phyloP scores from a whole-genome alignment of 306 rosid genomes.

The Albizia julibrissin region DNA sequence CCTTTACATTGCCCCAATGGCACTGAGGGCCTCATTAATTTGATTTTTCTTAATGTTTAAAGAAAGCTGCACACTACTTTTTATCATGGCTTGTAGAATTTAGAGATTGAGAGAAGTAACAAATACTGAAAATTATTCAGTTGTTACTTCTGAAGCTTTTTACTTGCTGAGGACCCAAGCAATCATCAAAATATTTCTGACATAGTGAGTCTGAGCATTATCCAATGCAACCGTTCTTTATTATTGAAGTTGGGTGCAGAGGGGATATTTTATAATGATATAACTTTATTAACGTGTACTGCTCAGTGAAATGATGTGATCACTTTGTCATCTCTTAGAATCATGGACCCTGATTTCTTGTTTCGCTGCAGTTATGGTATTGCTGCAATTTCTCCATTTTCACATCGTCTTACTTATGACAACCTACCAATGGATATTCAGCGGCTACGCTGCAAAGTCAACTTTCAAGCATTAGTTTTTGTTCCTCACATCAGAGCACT shows the following conservation, averaged over 20 bases:
- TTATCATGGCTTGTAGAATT: background rate
- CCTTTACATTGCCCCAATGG: background rate
- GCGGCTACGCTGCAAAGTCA: constrained; percentile 88
- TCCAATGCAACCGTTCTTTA: constrained; percentile 3
- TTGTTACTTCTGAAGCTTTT: constrained; percentile 7
- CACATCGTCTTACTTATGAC: constrained; percentile 92
- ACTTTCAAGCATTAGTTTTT: constrained; percentile 85
- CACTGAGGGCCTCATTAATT: background rate
- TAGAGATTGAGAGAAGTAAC: background rate
- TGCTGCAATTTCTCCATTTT: constrained; percentile 96
- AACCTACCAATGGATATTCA: constrained; percentile 90
- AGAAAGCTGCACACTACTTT: background rate
- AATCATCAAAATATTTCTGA: background rate
- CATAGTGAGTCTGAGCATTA: background rate
- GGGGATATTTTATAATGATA: constrained; percentile 10
- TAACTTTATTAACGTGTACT: constrained; percentile 1
- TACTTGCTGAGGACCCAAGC: background rate
- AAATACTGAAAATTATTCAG: background rate
- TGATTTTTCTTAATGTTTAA: background rate
- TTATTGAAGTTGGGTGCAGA: background rate
- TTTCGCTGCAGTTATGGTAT: constrained; percentile 68
- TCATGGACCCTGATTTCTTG: constrained; percentile 17
- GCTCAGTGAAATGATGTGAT: constrained; percentile 12
- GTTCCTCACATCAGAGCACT: constrained; percentile 88
- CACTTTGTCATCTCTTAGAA: background rate